Evolutionary conservation across 106 monocot genomes (phyloP).

Genomic region (Platanthera guangdongensis): DNA sequence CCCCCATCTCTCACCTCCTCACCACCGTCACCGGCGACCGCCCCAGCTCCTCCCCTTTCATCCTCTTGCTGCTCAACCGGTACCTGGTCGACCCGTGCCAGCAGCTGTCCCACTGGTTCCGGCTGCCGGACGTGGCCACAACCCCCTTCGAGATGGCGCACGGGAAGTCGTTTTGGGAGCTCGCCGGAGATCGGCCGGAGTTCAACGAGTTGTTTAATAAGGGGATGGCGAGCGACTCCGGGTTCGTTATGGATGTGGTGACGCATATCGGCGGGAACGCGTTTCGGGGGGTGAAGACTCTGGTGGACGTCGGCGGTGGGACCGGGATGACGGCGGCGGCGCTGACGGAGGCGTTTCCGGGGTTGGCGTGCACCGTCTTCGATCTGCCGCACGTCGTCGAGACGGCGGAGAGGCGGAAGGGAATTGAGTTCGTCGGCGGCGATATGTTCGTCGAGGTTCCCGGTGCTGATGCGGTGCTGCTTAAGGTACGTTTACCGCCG

Average conservation of each 20-base stretch:
- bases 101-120: constrained; percentile 7
- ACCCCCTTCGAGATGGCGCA: neutral
- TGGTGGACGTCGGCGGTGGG: constrained; percentile 18
- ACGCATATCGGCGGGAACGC: neutral
- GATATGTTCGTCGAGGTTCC: constrained; percentile 15
- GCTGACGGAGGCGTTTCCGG: neutral
- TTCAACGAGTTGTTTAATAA: constrained; percentile 4
- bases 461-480: constrained; percentile 4
- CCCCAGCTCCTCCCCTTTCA: constrained; percentile 3
- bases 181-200: neutral
- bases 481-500: constrained; percentile 6
- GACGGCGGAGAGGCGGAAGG: neutral
- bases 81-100: constrained; percentile 1
- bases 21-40: neutral
- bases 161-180: constrained; percentile 1
- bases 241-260: neutral
- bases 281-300: neutral
- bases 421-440: neutral
- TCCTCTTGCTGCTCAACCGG: constrained; percentile 12
- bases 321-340: neutral
- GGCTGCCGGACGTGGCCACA: neutral
- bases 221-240: constrained; percentile 14
- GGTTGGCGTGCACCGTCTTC: constrained; percentile 3
- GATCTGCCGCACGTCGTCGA: constrained; percentile 4
- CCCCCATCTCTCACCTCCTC: neutral